Percentiles rank a stretch among this genome's conserved stretches.
Evolutionary conservation across 2,329 filamentous ascomycete species (phyloP).

Genomic region (Plenodomus tracheiphilus): DNA sequence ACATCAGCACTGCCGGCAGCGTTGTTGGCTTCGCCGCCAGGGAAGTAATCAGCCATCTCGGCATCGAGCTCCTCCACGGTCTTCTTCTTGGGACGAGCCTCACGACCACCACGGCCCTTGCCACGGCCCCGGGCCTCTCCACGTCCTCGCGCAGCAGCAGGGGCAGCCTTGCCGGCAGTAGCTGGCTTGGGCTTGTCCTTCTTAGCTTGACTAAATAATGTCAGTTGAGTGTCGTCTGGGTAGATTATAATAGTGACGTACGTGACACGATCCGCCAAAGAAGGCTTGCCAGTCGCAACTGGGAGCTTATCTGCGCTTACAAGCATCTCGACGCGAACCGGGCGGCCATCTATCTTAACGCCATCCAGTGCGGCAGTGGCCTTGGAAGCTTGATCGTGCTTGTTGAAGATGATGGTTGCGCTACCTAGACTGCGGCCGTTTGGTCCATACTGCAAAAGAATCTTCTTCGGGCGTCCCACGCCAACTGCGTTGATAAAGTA

Average conservation of each 20-base stretch:
- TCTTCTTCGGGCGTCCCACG: constrained; percentile 87
- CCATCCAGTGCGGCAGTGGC: constrained; percentile 85
- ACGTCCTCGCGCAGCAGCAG: constrained; percentile 48
- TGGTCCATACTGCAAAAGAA: constrained; percentile 89
- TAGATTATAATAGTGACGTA: constrained; percentile 49
- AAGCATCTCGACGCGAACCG: constrained; percentile 95
- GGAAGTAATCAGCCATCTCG: constrained; percentile 97
- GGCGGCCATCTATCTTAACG: constrained; percentile 83
- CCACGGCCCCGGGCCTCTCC: constrained; percentile 50
- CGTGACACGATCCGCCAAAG: constrained; percentile 80
- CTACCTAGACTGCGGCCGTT: constrained; percentile 90
- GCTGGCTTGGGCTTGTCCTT: constrained; percentile 68
- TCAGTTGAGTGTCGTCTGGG: constrained; percentile 5
- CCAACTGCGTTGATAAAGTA: constrained; percentile 90
- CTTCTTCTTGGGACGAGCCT: constrained; percentile 78
- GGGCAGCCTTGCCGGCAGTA: constrained; percentile 70
- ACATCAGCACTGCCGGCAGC: constrained; percentile 49
- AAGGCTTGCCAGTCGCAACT: constrained; percentile 68
- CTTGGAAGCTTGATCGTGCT: constrained; percentile 78
- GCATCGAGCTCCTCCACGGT: constrained; percentile 93
- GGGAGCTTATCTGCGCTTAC: constrained; percentile 75
- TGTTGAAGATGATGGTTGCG: constrained; percentile 84
- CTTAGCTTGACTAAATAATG: constrained; percentile 63
- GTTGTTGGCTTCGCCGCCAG: constrained; percentile 49
- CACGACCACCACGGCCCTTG: constrained; percentile 51